phyloP scores from a whole-genome alignment of 257 asterid species.

The Nicotiana tomentosiformis region DNA sequence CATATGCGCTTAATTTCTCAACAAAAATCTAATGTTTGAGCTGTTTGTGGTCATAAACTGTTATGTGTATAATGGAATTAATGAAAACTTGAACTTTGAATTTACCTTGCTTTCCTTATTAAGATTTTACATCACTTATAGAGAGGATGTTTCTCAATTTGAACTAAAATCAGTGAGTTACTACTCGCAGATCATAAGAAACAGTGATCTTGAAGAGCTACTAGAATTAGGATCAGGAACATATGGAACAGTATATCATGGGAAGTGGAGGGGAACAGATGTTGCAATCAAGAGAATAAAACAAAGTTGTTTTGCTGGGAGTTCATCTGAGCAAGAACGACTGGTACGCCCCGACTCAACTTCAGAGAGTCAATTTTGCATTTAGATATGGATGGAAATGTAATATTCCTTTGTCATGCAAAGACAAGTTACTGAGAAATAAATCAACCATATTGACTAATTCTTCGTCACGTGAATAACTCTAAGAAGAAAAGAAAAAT shows the following conservation, averaged over 20 bases:
- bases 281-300: conserved; percentile 48
- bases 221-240: conserved; percentile 51
- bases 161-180: conserved; percentile 7
- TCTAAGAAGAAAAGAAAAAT: background rate
- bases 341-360: conserved; percentile 19
- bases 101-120: background rate
- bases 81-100: background rate
- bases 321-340: conserved; percentile 37
- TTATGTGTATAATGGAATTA: background rate
- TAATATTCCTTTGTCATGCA: background rate
- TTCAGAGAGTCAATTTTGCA: background rate
- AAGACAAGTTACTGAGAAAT: background rate
- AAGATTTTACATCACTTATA: background rate
- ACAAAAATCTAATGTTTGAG: background rate
- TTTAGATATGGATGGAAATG: background rate
- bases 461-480: background rate
- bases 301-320: conserved; percentile 39
- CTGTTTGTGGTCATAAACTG: background rate
- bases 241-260: conserved; percentile 45
- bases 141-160: background rate
- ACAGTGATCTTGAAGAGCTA: conserved; percentile 39
- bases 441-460: background rate
- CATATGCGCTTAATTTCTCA: background rate
- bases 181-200: conserved; percentile 29
- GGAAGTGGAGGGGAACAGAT: conserved; percentile 51